phyloP scores from a whole-genome alignment of 176 grass and related monocot species.

The Lolium multiflorum region DNA sequence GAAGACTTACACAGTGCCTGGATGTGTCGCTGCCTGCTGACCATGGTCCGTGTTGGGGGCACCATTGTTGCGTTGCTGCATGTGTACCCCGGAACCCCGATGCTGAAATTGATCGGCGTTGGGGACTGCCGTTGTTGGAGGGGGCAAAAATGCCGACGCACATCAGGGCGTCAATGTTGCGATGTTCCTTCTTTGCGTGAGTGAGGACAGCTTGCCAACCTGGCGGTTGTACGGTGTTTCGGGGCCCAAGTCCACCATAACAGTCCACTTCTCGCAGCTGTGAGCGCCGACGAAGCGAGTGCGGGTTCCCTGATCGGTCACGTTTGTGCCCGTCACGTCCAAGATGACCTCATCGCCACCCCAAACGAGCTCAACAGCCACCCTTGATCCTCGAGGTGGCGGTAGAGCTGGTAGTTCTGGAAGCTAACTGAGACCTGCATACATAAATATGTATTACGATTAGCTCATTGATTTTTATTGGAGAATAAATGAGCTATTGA shows the following conservation, averaged over 20 bases:
- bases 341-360: conserved; percentile 59
- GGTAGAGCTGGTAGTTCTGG: conserved; percentile 54
- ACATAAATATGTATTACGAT: background rate
- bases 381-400: conserved; percentile 66
- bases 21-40: conserved; percentile 30
- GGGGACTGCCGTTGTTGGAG: background rate
- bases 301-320: conserved; percentile 64
- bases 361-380: conserved; percentile 71
- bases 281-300: conserved; percentile 18
- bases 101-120: conserved; percentile 52
- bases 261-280: conserved; percentile 53
- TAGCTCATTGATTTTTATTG: too few species aligned
- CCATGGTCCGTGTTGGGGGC: conserved; percentile 37
- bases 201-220: conserved; percentile 55
- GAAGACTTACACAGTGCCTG: conserved; percentile 48
- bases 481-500: background rate
- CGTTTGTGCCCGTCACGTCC: conserved; percentile 37
- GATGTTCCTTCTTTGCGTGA: conserved; percentile 19
- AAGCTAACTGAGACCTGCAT: conserved; percentile 62
- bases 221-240: conserved; percentile 59
- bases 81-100: conserved; percentile 66
- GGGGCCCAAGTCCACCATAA: conserved; percentile 43
- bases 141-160: background rate
- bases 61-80: conserved; percentile 55
- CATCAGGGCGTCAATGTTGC: conserved; percentile 48